Base-by-base conservation (phyloP, 2,329 filamentous ascomycete species). In the Thielaviopsis populi region DNA sequence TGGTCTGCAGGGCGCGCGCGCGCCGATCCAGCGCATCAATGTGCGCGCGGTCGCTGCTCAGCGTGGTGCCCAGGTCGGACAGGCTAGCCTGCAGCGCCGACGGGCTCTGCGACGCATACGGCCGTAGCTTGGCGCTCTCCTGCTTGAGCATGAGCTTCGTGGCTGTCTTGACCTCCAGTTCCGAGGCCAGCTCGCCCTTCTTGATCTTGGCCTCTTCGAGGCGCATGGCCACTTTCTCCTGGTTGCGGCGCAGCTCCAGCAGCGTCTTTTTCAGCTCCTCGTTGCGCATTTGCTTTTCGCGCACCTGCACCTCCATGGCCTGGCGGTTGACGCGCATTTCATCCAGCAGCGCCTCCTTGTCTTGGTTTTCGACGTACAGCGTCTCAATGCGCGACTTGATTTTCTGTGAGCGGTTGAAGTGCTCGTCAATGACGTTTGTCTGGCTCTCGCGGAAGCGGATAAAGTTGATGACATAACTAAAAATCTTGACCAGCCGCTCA, bases 381-480 rank as follows among this genome's bases (percentile, higher is more conserved):
- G 86, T 82, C 75, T 97, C 92, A 70, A 97, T 96, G 67, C 88
- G 84, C 62, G 86, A 79, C 75, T 96, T 96, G 1, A 88, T 91
- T 66, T 83, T 83, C 74, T 96, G 90, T 13, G 88, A 83, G 70
- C 89, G 91, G 78, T 96, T 94, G 77, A 94, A 94, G 75, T 97
- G 88, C 73, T 95, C 84, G 72, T 96, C 91, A 68, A 97, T 96
- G 37, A 94, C 84, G 46, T 79, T 78, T 0, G 91, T 95, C 74
- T 97, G 92, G 67, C 87, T 91, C 76, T 96, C 91, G 69, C 94
- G 88, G 76, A 97, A 99, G 62, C 94, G 86, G 69, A 97, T 91
- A 75, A 99, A 99, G 76, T 99, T 99, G 78, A 99, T 99, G 68
- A 97, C 83, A 75, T 96, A 96, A 68, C 89, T 95, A 73, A 99